Evolutionary conservation across 495 filamentous ascomycete genomes (phyloP), one percentile per base, ranked within the genome.

Genomic region (Alectoria sarmentosa): DNA sequence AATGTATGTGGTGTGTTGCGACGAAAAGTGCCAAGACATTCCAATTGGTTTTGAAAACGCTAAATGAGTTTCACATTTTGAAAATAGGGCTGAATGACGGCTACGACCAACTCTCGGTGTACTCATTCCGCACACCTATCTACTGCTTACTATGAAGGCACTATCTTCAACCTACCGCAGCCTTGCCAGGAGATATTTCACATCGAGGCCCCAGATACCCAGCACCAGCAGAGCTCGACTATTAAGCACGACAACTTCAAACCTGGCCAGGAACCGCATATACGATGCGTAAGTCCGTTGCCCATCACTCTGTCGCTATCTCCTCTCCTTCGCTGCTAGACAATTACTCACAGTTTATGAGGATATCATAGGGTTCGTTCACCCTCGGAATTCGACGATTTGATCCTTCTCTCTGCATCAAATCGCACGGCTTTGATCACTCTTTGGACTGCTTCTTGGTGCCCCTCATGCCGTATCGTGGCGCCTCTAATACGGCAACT

Each of bases 391-490:
- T 80, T 90, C 65, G 72, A 84, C 69, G 84, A 78, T 44, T 81
- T 87, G 64, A 79, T 81, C 26, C 77, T 85, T 52, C 74, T 87
- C 52, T 83, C 84, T 0, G 79, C 85, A 3, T 79, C 82, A n/a
- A 75, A 77, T 13, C 74, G 79, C 28, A 78, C 74, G n/a, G 83
- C 87, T 9, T 75, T 90, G 9, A 76, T 90, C 39, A 90, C 88
- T 1, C 74, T 90, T 19, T 90, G 87, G 88, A 88, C 84, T 1
- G 80, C 88, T 1, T 84, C 82, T 13, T 89, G 80, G 73, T 89
- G 86, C 71, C 71, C 79, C 11, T 82, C 81, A 13, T 90, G 86
- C 73, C 76, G 75, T 34, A 67, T 72, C 21, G 78, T 88, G 26
- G 75, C 74, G 5, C 84, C 86, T 9, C 67, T 88, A 13, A 26